Evolutionary conservation across 2,329 filamentous ascomycete species (phyloP), one percentile per base, ranked within the genome.

Genomic region (Monilinia fructigena): DNA sequence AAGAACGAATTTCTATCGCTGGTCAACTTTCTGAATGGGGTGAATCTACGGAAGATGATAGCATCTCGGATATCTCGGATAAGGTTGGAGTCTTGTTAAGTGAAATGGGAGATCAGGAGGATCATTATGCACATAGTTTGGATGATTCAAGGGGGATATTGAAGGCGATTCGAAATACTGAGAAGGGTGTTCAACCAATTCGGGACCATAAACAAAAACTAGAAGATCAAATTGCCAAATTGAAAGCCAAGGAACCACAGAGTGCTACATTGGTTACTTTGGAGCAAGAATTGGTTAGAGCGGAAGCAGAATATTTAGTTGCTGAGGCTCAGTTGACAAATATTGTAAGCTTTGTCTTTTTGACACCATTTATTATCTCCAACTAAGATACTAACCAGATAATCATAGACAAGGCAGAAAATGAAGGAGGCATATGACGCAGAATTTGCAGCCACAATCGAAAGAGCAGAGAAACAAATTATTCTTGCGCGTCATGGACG

Each of bases 301-400:
- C 94, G 31, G 95, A 99, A 82, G 95, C 95, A 3, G 93, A 98
- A 82, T 96, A 92, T 74, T 80, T 99, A 67, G 95, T 99, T 60
- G 95, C 95, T 1, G 95, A 99, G 80, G 95, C 95, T 28, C 95
- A 99, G 79, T 83, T 99, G 77, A 94, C 91, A 75, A 99, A 99
- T 78, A 88, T 97, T 72, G 92, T 96, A 81, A 68, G 89, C 84
- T 66, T 35, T 55, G 4, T 28, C 11, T 63, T 55, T n/a, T 11
- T 4, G 6, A 3, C n/a, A 14, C 31, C 3, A 20, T n/a, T 16
- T n/a, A 20, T 48, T 20, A 23, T 55, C 62, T 70, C 16, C 23
- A 45, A 52, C 7, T 28, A 72, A 18, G 28, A 45, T 42, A 8
- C 58, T 60, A 31, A 60, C 10, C 23, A 23, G 7, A 23, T 35